Conservation (phyloP, 257 asterid species). For the Rubia yunnanensis region DNA sequence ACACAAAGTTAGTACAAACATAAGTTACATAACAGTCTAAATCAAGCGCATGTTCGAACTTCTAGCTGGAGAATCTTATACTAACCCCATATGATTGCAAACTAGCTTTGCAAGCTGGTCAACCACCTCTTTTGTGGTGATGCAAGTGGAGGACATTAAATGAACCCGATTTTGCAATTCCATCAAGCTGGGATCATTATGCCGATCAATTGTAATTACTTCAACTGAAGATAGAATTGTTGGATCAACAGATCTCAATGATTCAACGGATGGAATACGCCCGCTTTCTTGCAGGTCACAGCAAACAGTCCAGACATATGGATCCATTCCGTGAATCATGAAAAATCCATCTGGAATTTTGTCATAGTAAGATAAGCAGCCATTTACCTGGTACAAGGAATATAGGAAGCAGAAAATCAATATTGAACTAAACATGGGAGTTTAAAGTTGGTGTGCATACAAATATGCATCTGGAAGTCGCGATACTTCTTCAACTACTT, state of each 20-base stretch:
- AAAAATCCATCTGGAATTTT: constrained; percentile 78
- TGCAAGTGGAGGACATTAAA: constrained; percentile 48
- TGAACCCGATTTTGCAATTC: constrained; percentile 65
- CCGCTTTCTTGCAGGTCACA: constrained; percentile 83
- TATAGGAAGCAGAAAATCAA: not conserved
- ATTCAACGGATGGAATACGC: constrained; percentile 81
- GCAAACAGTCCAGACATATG: constrained; percentile 89
- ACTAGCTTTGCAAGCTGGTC: constrained; percentile 91
- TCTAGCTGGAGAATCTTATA: constrained; percentile 17
- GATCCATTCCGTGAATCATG: constrained; percentile 85
- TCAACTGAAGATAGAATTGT: constrained; percentile 46
- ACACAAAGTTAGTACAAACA: constrained; percentile 27
- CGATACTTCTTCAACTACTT: not conserved
- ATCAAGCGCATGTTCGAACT: constrained; percentile 3
- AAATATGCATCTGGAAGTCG: not conserved
- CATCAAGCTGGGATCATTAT: constrained; percentile 69
- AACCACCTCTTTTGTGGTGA: constrained; percentile 64
- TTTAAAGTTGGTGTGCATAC: not conserved
- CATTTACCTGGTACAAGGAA: constrained; percentile 61
- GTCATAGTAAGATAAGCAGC: constrained; percentile 79
- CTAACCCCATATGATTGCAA: constrained; percentile 92
- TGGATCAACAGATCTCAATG: constrained; percentile 62
- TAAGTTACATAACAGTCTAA: not conserved
- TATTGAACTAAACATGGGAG: constrained; percentile 10
- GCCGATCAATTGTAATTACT: constrained; percentile 63